A percentile compares a stretch with the other conserved stretches of the same genome.
Evolutionary conservation across 345 rosid species (phyloP).

Genomic region (Schrenkiella parvula): DNA sequence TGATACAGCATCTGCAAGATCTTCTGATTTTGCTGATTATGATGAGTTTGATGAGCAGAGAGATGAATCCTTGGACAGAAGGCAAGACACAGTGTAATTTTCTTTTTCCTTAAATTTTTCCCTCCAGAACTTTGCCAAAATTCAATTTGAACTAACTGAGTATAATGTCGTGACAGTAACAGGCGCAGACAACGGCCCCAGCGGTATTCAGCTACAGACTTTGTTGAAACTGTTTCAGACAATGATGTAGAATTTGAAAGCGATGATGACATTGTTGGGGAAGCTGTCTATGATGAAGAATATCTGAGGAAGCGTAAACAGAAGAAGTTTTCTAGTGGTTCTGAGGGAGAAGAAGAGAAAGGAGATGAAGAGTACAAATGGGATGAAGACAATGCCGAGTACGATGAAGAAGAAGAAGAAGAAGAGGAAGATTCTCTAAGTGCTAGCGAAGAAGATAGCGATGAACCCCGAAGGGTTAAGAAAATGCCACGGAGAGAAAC

Average conservation of each 20-base stretch:
- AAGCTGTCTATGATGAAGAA: constrained; percentile 96
- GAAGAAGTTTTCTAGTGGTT: constrained; percentile 74
- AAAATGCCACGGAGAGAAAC: constrained; percentile 71
- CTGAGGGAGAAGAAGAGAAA: constrained; percentile 57
- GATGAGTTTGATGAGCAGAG: constrained; percentile 70
- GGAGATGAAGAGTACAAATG: constrained; percentile 46
- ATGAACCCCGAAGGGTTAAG: constrained; percentile 62
- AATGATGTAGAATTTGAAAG: constrained; percentile 78
- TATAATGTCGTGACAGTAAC: constrained; percentile 40
- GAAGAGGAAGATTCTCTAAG: constrained; percentile 79
- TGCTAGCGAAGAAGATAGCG: constrained; percentile 82
- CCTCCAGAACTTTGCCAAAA: background rate
- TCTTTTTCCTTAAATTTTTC: background rate
- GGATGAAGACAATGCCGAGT: constrained; percentile 92
- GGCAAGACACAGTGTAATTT: constrained; percentile 41
- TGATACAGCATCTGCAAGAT: constrained; percentile 48
- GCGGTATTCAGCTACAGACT: constrained; percentile 79
- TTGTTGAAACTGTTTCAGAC: constrained; percentile 84
- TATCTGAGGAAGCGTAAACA: constrained; percentile 84
- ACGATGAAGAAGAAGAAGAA: constrained; percentile 78
- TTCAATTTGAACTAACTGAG: background rate
- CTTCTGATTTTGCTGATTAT: constrained; percentile 66
- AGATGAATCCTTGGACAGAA: constrained; percentile 59
- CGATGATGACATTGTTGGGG: constrained; percentile 99
- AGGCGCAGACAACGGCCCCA: constrained; percentile 87